phyloP scores from a whole-genome alignment of 441 rosid genomes.

The Adansonia rubrostipa region DNA sequence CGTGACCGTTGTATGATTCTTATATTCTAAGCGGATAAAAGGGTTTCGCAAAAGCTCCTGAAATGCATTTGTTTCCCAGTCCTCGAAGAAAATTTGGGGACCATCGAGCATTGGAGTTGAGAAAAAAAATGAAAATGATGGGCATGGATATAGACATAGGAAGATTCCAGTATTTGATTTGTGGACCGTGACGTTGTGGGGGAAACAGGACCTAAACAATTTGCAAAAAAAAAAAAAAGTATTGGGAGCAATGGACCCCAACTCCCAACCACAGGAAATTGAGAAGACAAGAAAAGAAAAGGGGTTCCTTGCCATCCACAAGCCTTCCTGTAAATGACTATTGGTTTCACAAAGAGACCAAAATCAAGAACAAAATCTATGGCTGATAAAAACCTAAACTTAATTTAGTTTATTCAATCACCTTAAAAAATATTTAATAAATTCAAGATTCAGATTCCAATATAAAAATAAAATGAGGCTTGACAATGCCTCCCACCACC shows the following conservation, averaged over 20 bases:
- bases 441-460: too few species aligned
- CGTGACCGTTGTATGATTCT: background rate
- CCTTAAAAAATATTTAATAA: too few species aligned
- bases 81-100: too few species aligned
- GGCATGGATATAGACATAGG: background rate
- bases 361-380: background rate
- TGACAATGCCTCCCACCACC: background rate
- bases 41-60: background rate
- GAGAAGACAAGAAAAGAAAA: background rate
- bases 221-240: background rate
- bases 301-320: background rate
- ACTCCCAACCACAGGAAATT: background rate
- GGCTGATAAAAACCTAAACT: background rate
- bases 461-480: too few species aligned
- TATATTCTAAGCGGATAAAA: background rate
- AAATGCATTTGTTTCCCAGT: background rate
- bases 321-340: background rate
- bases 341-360: slow-evolving; percentile 14
- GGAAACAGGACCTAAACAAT: background rate
- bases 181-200: background rate
- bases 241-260: background rate
- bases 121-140: background rate
- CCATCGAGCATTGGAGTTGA: too few species aligned
- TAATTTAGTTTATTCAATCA: too few species aligned
- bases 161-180: background rate